Percentiles rank a stretch among this genome's conserved stretches.
These are phyloP conservation scores for Colletotrichum sp. DNA, from an alignment of 2,329 filamentous ascomycete genomes.

Conservation along the genomic window DNA sequence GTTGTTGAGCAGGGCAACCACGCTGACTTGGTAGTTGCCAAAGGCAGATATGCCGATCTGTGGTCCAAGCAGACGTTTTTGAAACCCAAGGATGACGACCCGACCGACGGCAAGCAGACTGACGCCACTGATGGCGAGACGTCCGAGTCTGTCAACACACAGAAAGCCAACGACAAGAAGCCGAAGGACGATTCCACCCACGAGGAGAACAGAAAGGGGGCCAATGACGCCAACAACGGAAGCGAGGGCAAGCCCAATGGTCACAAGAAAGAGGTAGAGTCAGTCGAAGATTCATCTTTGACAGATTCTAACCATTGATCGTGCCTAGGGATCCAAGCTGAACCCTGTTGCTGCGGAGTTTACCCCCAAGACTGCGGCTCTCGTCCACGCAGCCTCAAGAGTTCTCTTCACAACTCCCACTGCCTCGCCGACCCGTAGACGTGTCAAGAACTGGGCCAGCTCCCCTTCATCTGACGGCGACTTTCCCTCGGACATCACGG, in stretches of 20 bases:
- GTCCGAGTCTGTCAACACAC: conserved; percentile 39
- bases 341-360: conserved; percentile 63
- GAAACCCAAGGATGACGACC: conserved; percentile 46
- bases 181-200: conserved; percentile 32
- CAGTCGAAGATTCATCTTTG: conserved; percentile 24
- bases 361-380: conserved; percentile 46
- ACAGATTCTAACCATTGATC: conserved; percentile 46
- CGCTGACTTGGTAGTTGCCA: conserved; percentile 58
- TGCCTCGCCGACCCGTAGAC: neutral
- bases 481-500: neutral
- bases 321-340: conserved; percentile 53
- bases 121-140: conserved; percentile 41
- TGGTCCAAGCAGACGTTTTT: conserved; percentile 69
- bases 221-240: neutral
- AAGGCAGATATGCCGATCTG: conserved; percentile 67
- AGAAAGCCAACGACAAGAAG: conserved; percentile 20
- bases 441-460: conserved; percentile 5
- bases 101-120: neutral
- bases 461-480: neutral
- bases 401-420: conserved; percentile 6
- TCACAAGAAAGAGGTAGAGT: conserved; percentile 56
- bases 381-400: conserved; percentile 4
- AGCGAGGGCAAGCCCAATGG: conserved; percentile 35
- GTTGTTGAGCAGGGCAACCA: conserved; percentile 70
- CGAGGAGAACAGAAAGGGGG: neutral